Percentiles rank a stretch among this genome's conserved stretches.
Evolutionary conservation across 345 rosid genomes (phyloP).

Genomic region (Hypericum androsaemum): DNA sequence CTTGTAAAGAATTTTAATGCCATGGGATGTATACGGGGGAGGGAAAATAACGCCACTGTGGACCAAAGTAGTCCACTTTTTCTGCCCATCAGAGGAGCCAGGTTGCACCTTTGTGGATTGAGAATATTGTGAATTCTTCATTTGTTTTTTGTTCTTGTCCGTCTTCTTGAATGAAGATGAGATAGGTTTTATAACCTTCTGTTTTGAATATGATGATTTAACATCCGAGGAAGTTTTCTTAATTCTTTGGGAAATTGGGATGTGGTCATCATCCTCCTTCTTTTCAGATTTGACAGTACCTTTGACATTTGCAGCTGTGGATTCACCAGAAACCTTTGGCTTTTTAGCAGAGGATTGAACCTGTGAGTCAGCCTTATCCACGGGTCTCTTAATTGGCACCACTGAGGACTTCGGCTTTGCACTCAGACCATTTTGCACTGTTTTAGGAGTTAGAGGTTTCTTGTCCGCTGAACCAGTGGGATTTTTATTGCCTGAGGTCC

Average conservation of each 20-base stretch:
- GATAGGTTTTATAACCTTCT: conserved; percentile 37
- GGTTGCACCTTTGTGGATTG: conserved; percentile 62
- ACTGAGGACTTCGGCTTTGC: conserved; percentile 24
- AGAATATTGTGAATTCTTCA: conserved; percentile 48
- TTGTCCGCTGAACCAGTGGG: conserved; percentile 30
- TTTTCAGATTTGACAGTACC: conserved; percentile 38
- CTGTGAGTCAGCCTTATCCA: conserved; percentile 41
- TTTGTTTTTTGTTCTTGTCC: conserved; percentile 41
- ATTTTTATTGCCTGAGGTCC: conserved; percentile 34
- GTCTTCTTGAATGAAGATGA: conserved; percentile 45
- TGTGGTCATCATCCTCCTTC: conserved; percentile 49
- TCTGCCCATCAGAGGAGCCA: conserved; percentile 86
- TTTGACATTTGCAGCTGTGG: conserved; percentile 34
- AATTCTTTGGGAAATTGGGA: conserved; percentile 68
- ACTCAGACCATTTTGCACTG: conserved; percentile 55
- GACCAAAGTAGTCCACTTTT: conserved; percentile 91
- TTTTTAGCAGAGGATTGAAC: conserved; percentile 47
- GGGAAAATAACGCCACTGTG: conserved; percentile 97
- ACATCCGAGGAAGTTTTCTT: conserved; percentile 41
- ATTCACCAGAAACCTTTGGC: conserved; percentile 45
- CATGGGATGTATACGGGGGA: conserved; percentile 78
- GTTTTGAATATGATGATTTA: conserved; percentile 43
- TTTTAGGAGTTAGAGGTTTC: conserved; percentile 42
- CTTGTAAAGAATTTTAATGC: conserved; percentile 75
- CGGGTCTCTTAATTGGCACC: conserved; percentile 57